These are phyloP conservation scores for Cornus suecica DNA, from an alignment of 148 eudicot genomes.

Conservation along the genomic window DNA sequence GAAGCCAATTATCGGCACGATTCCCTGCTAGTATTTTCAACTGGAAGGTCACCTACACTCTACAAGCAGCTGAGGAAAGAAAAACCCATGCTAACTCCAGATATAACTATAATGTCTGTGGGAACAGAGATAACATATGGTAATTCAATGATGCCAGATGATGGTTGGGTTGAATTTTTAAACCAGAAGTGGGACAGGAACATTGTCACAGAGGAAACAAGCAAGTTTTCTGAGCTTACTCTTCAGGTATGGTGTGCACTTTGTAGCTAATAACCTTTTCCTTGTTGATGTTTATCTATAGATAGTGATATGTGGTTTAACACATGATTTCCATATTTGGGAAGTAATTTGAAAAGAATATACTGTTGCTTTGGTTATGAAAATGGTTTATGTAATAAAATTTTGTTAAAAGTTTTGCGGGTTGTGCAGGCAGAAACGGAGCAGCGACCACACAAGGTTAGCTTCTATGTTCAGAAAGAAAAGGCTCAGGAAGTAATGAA, in stretches of 20 bases:
- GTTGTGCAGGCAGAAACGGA: conserved; percentile 58
- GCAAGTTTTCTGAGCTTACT: conserved; percentile 55
- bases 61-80: conserved; percentile 65
- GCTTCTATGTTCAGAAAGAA: conserved; percentile 64
- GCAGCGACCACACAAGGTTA: conserved; percentile 65
- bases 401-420: conserved; percentile 4
- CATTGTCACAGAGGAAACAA: conserved; percentile 48
- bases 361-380: neutral
- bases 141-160: conserved; percentile 59
- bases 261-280: neutral
- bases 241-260: conserved; percentile 44
- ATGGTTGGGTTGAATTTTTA: conserved; percentile 57
- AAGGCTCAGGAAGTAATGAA: conserved; percentile 60
- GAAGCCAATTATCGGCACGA: conserved; percentile 66
- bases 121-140: conserved; percentile 83
- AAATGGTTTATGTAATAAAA: conserved; percentile 1
- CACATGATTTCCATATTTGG: neutral
- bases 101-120: conserved; percentile 69
- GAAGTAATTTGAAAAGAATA: neutral
- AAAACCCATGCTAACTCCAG: conserved; percentile 73
- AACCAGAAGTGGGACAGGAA: conserved; percentile 62
- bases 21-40: conserved; percentile 67
- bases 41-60: conserved; percentile 65
- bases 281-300: neutral
- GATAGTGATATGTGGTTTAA: neutral